Evolutionary conservation across 2,329 filamentous ascomycete genomes (phyloP).

Genomic region (Aurifilum marmelostoma): DNA sequence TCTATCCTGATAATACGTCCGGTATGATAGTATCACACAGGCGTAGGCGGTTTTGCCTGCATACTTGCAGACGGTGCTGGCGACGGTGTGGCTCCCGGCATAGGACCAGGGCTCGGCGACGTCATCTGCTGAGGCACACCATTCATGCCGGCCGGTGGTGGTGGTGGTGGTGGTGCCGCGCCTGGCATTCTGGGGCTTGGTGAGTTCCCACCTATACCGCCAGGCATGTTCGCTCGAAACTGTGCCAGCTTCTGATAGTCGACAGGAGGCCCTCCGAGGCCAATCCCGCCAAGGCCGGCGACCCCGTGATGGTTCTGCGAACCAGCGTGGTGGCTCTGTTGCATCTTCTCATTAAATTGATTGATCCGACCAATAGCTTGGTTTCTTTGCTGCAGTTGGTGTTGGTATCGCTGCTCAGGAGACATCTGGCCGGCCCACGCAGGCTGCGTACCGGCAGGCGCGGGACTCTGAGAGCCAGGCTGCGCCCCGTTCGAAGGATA

Average conservation of each 20-base stretch:
- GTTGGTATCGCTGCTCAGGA: slow-evolving; percentile 38
- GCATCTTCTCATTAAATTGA: slow-evolving; percentile 31
- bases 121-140: slow-evolving; percentile 26
- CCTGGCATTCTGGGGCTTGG: slow-evolving; percentile 38
- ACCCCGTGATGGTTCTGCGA: slow-evolving; percentile 52
- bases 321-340: slow-evolving; percentile 39
- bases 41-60: slow-evolving; percentile 35
- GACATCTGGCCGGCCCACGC: slow-evolving; percentile 26
- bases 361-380: slow-evolving; percentile 22
- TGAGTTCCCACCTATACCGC: slow-evolving; percentile 41
- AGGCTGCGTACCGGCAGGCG: slow-evolving; percentile 5
- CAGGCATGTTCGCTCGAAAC: slow-evolving; percentile 43
- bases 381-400: slow-evolving; percentile 20
- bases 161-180: slow-evolving; percentile 7
- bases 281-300: slow-evolving; percentile 43
- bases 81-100: slow-evolving; percentile 34
- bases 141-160: slow-evolving; percentile 30
- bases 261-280: slow-evolving; percentile 39
- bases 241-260: slow-evolving; percentile 42
- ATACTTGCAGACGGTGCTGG: slow-evolving; percentile 43
- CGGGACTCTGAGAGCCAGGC: slow-evolving; percentile 21
- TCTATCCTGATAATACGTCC: background rate
- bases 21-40: slow-evolving; percentile 2
- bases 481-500: slow-evolving; percentile 27
- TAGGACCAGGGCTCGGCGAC: slow-evolving; percentile 32